A percentile compares a stretch with the other conserved stretches of the same genome.
phyloP scores from a whole-genome alignment of 2,329 filamentous ascomycete genomes.

The Cladosporium cucumerinum region DNA sequence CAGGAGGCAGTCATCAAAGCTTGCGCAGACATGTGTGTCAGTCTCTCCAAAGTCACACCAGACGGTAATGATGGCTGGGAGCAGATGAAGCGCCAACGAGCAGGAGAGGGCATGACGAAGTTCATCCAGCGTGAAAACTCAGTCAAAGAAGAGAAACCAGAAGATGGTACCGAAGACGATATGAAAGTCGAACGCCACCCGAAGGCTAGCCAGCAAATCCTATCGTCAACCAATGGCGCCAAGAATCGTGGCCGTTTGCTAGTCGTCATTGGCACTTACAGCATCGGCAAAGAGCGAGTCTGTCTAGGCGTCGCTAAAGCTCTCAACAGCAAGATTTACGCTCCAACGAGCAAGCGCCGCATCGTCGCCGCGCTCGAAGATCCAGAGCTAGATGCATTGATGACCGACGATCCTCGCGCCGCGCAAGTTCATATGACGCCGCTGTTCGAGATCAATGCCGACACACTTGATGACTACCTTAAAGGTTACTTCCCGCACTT shows the following conservation, averaged over 20 bases:
- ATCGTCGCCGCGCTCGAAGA: constrained; percentile 85
- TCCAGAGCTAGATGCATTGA: constrained; percentile 68
- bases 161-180: constrained; percentile 37
- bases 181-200: constrained; percentile 34
- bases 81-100: constrained; percentile 52
- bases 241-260: constrained; percentile 66
- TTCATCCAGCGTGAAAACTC: constrained; percentile 53
- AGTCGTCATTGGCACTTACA: constrained; percentile 93
- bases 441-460: constrained; percentile 86
- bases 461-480: constrained; percentile 88
- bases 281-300: constrained; percentile 95
- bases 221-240: constrained; percentile 26
- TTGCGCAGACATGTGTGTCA: constrained; percentile 84
- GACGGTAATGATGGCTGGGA: constrained; percentile 57
- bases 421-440: constrained; percentile 98
- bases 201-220: constrained; percentile 30
- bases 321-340: constrained; percentile 83
- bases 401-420: constrained; percentile 76
- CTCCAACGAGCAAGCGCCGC: constrained; percentile 74
- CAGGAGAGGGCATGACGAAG: constrained; percentile 59
- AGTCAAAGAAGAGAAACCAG: constrained; percentile 37
- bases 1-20: constrained; percentile 84
- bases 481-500: constrained; percentile 77
- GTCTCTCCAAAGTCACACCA: constrained; percentile 63
- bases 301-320: constrained; percentile 89